These are phyloP conservation scores for Ogataea pilisensis DNA, from an alignment of 805 yeast genomes.

Conservation along the genomic window DNA sequence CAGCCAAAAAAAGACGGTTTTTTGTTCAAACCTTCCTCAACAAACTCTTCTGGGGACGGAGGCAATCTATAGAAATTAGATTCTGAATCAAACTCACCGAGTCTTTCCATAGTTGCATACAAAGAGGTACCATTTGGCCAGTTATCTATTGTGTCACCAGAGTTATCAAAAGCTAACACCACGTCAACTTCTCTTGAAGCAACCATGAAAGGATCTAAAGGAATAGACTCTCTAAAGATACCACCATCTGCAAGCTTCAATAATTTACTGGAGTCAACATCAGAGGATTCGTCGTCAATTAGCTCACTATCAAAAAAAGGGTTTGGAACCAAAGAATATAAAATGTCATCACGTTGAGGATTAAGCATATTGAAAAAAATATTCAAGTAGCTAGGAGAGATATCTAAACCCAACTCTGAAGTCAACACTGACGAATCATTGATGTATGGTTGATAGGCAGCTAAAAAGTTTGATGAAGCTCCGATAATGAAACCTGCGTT, in stretches of 20 bases:
- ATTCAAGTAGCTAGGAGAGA: conserved; percentile 13
- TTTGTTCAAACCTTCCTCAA: conserved; percentile 51
- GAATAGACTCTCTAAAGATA: conserved; percentile 49
- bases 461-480: conserved; percentile 68
- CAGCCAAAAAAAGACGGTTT: conserved; percentile 82
- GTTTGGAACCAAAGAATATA: conserved; percentile 41
- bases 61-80: conserved; percentile 74
- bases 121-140: conserved; percentile 69
- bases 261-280: conserved; percentile 9
- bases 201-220: conserved; percentile 59
- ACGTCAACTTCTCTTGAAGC: conserved; percentile 57
- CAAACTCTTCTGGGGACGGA: conserved; percentile 48
- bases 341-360: conserved; percentile 39
- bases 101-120: conserved; percentile 47
- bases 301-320: conserved; percentile 36
- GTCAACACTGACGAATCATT: conserved; percentile 9
- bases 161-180: conserved; percentile 58
- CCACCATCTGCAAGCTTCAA: conserved; percentile 30
- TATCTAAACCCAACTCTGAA: conserved; percentile 16
- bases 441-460: conserved; percentile 11
- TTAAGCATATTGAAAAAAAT: conserved; percentile 33
- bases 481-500: conserved; percentile 76
- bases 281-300: conserved; percentile 29
- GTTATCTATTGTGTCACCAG: conserved; percentile 51
- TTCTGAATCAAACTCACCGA: conserved; percentile 42